A percentile compares a stretch with the other conserved stretches of the same genome.
These are phyloP conservation scores for Hordeum pubiflorum DNA, from an alignment of 202 grass and related monocot species.

Conservation along the genomic window DNA sequence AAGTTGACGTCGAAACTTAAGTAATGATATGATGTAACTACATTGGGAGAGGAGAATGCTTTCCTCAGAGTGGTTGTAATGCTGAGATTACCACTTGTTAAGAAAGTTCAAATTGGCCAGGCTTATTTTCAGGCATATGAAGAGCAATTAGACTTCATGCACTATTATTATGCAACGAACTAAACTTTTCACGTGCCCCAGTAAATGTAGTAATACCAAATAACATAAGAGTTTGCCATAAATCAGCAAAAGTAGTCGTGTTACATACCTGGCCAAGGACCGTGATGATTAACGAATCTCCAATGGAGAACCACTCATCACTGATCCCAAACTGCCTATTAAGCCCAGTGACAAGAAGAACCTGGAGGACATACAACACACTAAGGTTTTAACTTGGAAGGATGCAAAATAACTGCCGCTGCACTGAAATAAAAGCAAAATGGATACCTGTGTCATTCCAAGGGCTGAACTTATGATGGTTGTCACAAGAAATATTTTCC, in stretches of 20 bases:
- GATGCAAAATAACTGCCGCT: constrained; percentile 7
- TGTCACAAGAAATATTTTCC: constrained; percentile 87
- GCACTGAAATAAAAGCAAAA: constrained; percentile 28
- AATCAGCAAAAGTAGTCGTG: background rate
- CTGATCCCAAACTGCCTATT: constrained; percentile 83
- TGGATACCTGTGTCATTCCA: constrained; percentile 85
- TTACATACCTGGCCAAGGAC: constrained; percentile 82
- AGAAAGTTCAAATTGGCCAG: background rate
- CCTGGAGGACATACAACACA: constrained; percentile 44
- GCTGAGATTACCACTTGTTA: background rate
- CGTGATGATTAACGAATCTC: constrained; percentile 94
- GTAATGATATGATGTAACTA: background rate
- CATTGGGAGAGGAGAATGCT: constrained; percentile 10
- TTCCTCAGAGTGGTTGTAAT: constrained; percentile 11
- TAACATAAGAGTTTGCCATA: background rate
- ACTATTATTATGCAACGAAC: background rate
- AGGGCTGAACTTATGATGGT: constrained; percentile 85
- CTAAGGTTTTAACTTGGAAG: constrained; percentile 22
- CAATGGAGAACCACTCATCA: constrained; percentile 97
- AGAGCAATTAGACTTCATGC: background rate
- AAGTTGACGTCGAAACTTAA: constrained; percentile 8
- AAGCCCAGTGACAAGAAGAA: constrained; percentile 79
- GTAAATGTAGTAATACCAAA: background rate
- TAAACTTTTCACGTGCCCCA: background rate
- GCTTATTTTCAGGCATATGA: background rate